Evolutionary conservation across 106 monocot genomes (phyloP).

Genomic region (Dendrobium catenatum): DNA sequence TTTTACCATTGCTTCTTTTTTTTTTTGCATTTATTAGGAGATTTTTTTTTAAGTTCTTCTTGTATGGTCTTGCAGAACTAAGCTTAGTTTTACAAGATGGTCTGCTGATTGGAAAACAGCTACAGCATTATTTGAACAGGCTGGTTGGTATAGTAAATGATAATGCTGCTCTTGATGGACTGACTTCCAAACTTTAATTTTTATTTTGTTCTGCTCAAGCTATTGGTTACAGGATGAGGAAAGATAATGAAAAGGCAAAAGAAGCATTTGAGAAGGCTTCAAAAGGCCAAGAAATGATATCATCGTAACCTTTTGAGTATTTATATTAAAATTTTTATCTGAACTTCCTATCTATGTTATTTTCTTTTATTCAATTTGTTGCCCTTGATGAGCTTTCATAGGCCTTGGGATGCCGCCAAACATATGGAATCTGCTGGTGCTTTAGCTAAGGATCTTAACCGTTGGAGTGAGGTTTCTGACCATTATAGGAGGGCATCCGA

Average conservation of each 20-base stretch:
- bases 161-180: not conserved
- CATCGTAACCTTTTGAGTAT: too few species aligned
- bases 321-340: too few species aligned
- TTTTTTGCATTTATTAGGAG: not conserved
- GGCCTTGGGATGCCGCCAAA: conserved; percentile 99
- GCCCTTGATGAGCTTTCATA: conserved; percentile 40
- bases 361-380: not conserved
- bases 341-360: not conserved
- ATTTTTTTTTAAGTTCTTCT: not conserved
- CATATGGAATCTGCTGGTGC: conserved; percentile 93
- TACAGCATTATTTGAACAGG: conserved; percentile 21
- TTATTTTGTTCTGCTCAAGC: conserved; percentile 50
- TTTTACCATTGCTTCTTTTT: not conserved
- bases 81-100: conserved; percentile 33
- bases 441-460: conserved; percentile 82
- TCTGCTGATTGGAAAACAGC: conserved; percentile 25
- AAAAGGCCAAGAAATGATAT: conserved; percentile 85
- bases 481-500: conserved; percentile 78
- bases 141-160: conserved; percentile 10
- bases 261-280: conserved; percentile 97
- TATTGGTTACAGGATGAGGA: conserved; percentile 59
- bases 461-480: conserved; percentile 92
- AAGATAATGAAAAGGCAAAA: conserved; percentile 86
- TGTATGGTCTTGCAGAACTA: conserved; percentile 16
- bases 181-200: conserved; percentile 3